Base-by-base conservation (phyloP, 306 rosid genomes). In the Lathyrus aphaca region DNA sequence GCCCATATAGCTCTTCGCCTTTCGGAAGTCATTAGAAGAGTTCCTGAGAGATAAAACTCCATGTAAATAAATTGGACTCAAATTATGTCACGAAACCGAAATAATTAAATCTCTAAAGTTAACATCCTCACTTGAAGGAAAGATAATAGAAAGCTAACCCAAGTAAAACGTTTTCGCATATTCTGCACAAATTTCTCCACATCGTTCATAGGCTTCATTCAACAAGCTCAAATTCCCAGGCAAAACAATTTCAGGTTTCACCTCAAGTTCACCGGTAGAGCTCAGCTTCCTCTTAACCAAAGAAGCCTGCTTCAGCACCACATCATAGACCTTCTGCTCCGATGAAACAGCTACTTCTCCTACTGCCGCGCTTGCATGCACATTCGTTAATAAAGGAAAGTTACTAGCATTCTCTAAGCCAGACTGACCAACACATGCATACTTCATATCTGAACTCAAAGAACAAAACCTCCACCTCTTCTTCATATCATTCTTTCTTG, bases 1-100 rank as follows among this genome's bases (percentile, higher is more conserved):
- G 96, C 96, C 96, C 96, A 90, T 58, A 90, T 86, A 67, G 96
- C 96, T 78, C 86, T 81, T 79, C 82, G 78, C 76, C 91, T 84
- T 77, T 87, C 91, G 3, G 96, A 85, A 32, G 96, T 90, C 96
- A 90, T 90, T 49, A 90, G 82, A 64, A 86, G 84, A 75, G 96
- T 90, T 67, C 96, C 96, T 90, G 83, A 60, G 70, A 62, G 39
- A 38, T 18, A 77, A 64, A 79, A 10, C 38, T 25, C 48, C 46
- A 56, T 25, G 42, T 58, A 54, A 78, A 23, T 57, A 66, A 79
- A 68, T 61, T 54, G 44, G 45, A 66, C 70, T 40, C 61, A 43
- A 61, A 53, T 23, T 51, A 84, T 40, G 51, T 25, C 46, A 46
- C 53, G 79, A 66, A 69, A 43, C 56, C 46, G 38, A 38, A 78